Evolutionary conservation across 139 green algal species (phyloP), one percentile per base, ranked within the genome.

Genomic region (Limnomonas spitsbergensis): DNA sequence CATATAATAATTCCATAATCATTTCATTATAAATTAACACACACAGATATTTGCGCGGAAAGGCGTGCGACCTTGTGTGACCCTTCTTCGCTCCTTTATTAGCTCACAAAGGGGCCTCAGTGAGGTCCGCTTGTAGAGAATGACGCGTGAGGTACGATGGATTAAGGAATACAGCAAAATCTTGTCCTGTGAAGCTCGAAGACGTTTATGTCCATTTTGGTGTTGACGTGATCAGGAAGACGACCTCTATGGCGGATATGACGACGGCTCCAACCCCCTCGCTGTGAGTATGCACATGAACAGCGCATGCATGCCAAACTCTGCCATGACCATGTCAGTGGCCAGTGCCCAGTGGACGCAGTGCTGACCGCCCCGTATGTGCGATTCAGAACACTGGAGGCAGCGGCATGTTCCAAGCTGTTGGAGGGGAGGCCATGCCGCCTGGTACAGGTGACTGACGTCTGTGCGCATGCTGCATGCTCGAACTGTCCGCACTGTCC

Each of bases 201-300:
- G n/a, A n/a, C n/a, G n/a, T n/a, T n/a, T n/a, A n/a, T n/a, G n/a
- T n/a, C n/a, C n/a, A n/a, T n/a, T n/a, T n/a, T n/a, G n/a, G n/a
- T n/a, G n/a, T n/a, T n/a, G n/a, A n/a, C n/a, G n/a, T n/a, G n/a
- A n/a, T 70, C 82, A 87, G 82, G 85, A 90, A 4, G 86, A 92
- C 29, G 88, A 92, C 38, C 80, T 92, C 0, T 92, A 92, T 82
- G 80, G 80, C 71, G 88, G 88, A 20, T 92, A 92, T 72, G 88
- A 90, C 37, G 82, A 89, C n/a, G 69, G 53, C 36, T 80, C 77
- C 3, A 88, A 85, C 56, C 78, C 80, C 20, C 53, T 85, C 26
- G 73, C 77, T 68, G 80, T 85, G 47, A 74, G 83, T 6, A 7
- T 20, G 14, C 70, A 76, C 40, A 20, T 20, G 56, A 20, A 26